phyloP scores from a whole-genome alignment of 768 basidiomycete species.

The Piloderma croceum region DNA sequence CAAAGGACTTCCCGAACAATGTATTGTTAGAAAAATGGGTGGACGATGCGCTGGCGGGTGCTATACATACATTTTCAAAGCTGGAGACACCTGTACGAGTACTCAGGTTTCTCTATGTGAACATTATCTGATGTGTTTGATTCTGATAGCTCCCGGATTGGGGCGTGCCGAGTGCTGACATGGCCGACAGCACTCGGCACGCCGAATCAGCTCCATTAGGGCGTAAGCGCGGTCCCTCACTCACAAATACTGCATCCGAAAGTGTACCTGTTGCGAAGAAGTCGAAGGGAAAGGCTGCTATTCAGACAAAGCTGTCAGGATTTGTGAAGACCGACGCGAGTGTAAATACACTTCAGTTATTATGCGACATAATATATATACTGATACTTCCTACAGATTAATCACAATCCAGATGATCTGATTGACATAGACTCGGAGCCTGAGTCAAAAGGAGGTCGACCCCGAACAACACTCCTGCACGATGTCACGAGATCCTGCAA shows the following conservation, averaged over 20 bases:
- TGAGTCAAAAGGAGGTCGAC: neutral
- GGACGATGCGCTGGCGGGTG: conserved; percentile 10
- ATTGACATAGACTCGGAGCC: neutral
- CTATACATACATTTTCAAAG: conserved; percentile 5
- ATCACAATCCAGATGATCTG: neutral
- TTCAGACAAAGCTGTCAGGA: neutral
- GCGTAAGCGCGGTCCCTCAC: too few species aligned
- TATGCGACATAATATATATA: too few species aligned
- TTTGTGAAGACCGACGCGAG: neutral
- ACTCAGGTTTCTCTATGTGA: neutral
- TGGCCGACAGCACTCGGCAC: too few species aligned
- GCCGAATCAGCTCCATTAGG: too few species aligned
- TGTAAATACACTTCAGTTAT: neutral
- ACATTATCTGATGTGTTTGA: neutral
- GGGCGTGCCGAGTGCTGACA: neutral
- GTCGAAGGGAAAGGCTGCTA: neutral
- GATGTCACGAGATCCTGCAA: neutral
- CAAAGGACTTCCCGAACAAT: conserved; percentile 1
- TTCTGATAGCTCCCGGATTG: neutral
- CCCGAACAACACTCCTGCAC: neutral
- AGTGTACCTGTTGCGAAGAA: neutral
- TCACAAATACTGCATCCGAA: neutral
- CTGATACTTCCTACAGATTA: neutral
- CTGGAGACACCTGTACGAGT: conserved; percentile 5
- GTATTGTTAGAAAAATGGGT: conserved; percentile 16